Percentiles rank a stretch among this genome's conserved stretches.
These are phyloP conservation scores for Pseudogymnoascus sp. DNA, from an alignment of 2,329 filamentous ascomycete genomes.

Conservation along the genomic window DNA sequence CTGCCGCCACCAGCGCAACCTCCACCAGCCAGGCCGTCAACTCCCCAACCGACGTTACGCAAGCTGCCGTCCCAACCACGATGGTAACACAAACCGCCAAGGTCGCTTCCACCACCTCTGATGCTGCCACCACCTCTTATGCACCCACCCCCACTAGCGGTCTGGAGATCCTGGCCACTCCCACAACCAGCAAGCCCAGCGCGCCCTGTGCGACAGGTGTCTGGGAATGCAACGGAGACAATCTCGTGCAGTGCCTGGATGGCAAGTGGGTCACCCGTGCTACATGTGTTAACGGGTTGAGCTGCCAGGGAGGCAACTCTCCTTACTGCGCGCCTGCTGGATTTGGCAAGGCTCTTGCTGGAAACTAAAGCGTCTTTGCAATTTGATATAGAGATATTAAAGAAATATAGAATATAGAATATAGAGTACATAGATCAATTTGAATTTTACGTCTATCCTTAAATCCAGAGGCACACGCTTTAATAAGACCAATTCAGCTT, in stretches of 20 bases:
- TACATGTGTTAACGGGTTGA: neutral
- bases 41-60: neutral
- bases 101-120: neutral
- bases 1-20: neutral
- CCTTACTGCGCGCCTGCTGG: neutral
- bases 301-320: neutral
- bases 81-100: neutral
- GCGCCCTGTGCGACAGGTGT: neutral
- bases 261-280: neutral
- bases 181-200: neutral
- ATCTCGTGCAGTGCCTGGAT: neutral
- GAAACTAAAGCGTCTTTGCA: neutral
- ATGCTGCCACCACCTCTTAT: neutral
- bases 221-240: neutral
- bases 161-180: neutral
- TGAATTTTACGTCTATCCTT: neutral
- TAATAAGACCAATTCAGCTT: neutral
- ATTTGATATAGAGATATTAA: neutral
- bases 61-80: neutral
- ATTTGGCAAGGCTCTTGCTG: neutral
- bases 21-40: neutral
- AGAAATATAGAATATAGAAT: neutral
- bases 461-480: neutral
- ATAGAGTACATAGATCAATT: neutral
- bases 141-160: neutral